Evolutionary conservation across 1,284 basidiomycete genomes (phyloP), one percentile per base, ranked within the genome.

Genomic region (Porodaedalea pini): DNA sequence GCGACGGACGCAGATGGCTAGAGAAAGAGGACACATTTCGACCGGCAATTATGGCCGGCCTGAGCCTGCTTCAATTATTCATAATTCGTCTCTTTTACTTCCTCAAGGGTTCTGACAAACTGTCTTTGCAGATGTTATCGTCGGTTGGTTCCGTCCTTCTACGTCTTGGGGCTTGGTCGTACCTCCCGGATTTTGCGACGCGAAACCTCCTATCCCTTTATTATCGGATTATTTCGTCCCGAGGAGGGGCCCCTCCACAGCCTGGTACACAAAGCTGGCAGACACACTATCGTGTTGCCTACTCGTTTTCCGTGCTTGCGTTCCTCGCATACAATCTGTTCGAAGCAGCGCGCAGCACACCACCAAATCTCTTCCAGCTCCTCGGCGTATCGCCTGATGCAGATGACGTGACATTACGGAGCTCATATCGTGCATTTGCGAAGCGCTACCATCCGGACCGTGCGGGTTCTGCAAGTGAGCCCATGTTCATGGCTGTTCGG

Each of bases 381-480:
- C 80, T 94, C 10, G 82, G 80, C 2, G 83, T 91, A 0, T 62
- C 70, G 2, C 79, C 82, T 3, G 71, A 73, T 23, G 85, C 85
- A 0, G 85, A 88, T 64, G 85, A 88, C 48, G 75, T 75, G 49
- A 79, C 78, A 6, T 75, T 95, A 54, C 90, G 86, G 71, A 65
- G 72, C 5, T 89, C 86, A 1, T 94, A 92, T 68, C 76, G 90
- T 51, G 73, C 79, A 6, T 87, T 94, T 62, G 92, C 89, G 3
- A 81, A 81, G 64, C 75, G 71, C 61, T 77, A 86, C 63, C 92
- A 95, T 67, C 93, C 92, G 0, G 92, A 95, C 73, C 78, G 86
- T 58, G 81, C 83, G 10, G 89, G 90, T 0, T 70, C 73, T 0
- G 71, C 75, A n/a, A 85, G 84, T 2, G 83, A 85, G 59, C 75